phyloP scores from a whole-genome alignment of 495 filamentous ascomycete species.

The Lepraria neglecta region DNA sequence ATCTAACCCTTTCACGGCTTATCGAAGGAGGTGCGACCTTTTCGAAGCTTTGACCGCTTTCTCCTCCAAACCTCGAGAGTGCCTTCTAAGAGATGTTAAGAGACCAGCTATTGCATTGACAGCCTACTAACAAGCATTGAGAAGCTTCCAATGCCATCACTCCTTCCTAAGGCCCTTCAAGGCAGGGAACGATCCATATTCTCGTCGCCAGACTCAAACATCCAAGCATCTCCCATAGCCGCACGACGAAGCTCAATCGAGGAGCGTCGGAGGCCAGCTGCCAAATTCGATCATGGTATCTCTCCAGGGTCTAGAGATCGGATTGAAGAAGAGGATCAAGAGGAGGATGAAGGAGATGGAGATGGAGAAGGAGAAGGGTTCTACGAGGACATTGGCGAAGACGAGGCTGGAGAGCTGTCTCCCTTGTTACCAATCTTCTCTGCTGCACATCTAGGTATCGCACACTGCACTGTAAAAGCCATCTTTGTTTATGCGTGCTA shows the following conservation, averaged over 20 bases:
- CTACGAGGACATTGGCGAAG: conserved; percentile 47
- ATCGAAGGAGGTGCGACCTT: neutral
- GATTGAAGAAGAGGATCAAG: conserved; percentile 38
- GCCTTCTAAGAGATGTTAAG: neutral
- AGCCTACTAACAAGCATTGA: neutral
- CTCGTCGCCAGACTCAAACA: conserved; percentile 39
- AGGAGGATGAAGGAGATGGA: conserved; percentile 36
- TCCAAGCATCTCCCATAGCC: conserved; percentile 27
- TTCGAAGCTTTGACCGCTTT: conserved; percentile 6
- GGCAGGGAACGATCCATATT: conserved; percentile 44
- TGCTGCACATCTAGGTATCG: conserved; percentile 66
- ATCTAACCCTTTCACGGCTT: neutral
- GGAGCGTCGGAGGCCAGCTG: conserved; percentile 30
- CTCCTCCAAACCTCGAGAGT: neutral
- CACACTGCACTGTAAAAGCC: conserved; percentile 6
- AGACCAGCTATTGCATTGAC: neutral
- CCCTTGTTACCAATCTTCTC: conserved; percentile 80
- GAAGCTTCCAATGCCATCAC: neutral
- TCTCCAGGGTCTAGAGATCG: conserved; percentile 34
- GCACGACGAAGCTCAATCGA: conserved; percentile 26
- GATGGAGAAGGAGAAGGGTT: conserved; percentile 44
- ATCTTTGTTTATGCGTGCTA: neutral
- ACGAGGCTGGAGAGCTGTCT: conserved; percentile 49
- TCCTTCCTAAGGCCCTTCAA: conserved; percentile 18
- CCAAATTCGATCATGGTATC: conserved; percentile 29